Conservation (phyloP, 208 protist species). For the Naegleria gruberi region DNA sequence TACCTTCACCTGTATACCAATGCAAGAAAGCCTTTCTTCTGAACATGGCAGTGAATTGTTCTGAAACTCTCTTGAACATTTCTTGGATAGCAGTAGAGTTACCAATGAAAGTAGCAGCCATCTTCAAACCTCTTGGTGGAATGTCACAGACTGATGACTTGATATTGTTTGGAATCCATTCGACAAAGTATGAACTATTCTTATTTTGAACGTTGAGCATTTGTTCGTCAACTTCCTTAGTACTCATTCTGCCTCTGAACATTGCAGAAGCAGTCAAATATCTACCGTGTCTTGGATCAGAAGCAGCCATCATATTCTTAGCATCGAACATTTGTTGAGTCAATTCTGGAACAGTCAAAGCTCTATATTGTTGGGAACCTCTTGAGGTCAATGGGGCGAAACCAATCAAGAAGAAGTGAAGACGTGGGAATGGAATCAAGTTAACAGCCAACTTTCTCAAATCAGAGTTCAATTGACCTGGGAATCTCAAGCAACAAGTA, state of each 20-base stretch:
- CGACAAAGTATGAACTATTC: slow-evolving; percentile 84
- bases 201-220: slow-evolving; percentile 82
- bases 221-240: slow-evolving; percentile 90
- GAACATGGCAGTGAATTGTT: slow-evolving; percentile 78
- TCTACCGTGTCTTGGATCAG: slow-evolving; percentile 70
- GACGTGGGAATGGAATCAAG: slow-evolving; percentile 94
- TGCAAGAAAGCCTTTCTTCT: slow-evolving; percentile 71
- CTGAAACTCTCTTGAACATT: slow-evolving; percentile 78
- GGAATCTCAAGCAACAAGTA: slow-evolving; percentile 92
- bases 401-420: slow-evolving; percentile 89
- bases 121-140: slow-evolving; percentile 78
- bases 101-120: slow-evolving; percentile 82
- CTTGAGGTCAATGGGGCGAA: slow-evolving; percentile 73
- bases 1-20: slow-evolving; percentile 76
- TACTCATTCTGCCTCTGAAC: slow-evolving; percentile 68
- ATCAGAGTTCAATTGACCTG: slow-evolving; percentile 90
- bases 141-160: slow-evolving; percentile 77
- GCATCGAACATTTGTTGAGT: slow-evolving; percentile 94
- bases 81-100: slow-evolving; percentile 86
- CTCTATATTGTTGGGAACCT: slow-evolving; percentile 67
- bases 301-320: slow-evolving; percentile 95
- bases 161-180: slow-evolving; percentile 88
- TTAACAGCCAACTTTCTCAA: slow-evolving; percentile 93
- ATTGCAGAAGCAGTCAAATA: slow-evolving; percentile 64
- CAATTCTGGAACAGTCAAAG: slow-evolving; percentile 83